Percentiles rank a stretch among this genome's conserved stretches.
These are phyloP conservation scores for Ceratobasidium sp. DNA, from an alignment of 1,284 basidiomycete genomes.

Conservation along the genomic window DNA sequence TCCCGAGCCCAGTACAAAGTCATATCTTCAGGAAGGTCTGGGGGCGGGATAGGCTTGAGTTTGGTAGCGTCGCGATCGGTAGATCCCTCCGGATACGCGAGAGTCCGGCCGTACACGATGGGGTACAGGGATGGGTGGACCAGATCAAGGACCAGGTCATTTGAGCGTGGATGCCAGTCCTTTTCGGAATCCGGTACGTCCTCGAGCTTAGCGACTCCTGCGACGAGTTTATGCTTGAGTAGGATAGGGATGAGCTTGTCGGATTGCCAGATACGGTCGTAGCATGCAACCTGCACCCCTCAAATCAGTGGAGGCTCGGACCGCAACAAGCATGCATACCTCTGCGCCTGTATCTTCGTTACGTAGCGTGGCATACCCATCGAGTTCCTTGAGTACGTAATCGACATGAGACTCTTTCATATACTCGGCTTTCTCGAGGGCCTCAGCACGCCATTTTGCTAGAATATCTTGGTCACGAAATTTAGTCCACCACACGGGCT, in stretches of 20 bases:
- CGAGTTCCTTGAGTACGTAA: slow-evolving; percentile 64
- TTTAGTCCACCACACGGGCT: slow-evolving; percentile 59
- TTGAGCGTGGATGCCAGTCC: slow-evolving; percentile 52
- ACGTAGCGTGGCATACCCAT: slow-evolving; percentile 60
- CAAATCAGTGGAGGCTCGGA: neutral
- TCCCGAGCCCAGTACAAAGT: slow-evolving; percentile 10
- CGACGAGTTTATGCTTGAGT: slow-evolving; percentile 48
- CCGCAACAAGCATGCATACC: slow-evolving; percentile 51
- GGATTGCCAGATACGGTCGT: slow-evolving; percentile 66
- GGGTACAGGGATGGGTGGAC: too few species aligned
- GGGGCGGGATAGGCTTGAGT: slow-evolving; percentile 48
- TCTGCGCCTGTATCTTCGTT: slow-evolving; percentile 55
- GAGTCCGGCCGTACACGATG: slow-evolving; percentile 59
- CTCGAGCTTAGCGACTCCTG: slow-evolving; percentile 51
- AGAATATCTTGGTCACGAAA: slow-evolving; percentile 53
- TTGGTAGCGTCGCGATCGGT: neutral
- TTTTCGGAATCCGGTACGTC: slow-evolving; percentile 49
- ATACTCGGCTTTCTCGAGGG: slow-evolving; percentile 52
- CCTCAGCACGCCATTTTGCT: slow-evolving; percentile 56
- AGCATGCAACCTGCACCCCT: slow-evolving; percentile 62
- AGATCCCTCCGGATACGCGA: slow-evolving; percentile 29
- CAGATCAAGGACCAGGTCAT: slow-evolving; percentile 51
- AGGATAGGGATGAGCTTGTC: slow-evolving; percentile 51
- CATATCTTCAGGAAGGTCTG: slow-evolving; percentile 56
- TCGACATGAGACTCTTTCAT: slow-evolving; percentile 61